Base-by-base conservation (phyloP, 208 protist genomes). In the Wallacemonas sp. region DNA sequence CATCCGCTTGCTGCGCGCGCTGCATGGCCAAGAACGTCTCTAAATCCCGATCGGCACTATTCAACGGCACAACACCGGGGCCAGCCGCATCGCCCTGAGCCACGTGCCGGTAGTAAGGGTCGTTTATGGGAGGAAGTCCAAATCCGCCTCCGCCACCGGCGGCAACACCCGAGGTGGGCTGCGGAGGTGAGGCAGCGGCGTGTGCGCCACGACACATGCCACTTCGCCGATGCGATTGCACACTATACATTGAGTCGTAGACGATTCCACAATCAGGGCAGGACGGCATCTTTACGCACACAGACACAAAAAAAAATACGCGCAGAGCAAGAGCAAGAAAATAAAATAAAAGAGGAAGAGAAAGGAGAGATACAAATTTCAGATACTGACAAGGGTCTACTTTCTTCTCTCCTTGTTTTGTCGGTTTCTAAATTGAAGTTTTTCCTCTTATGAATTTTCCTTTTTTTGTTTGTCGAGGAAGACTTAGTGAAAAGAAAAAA, bases 201-300 rank as follows among this genome's bases (percentile, higher is more conserved):
- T 26, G 45, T 6, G 17, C 28, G 5, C n/a, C 24, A 14, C 51
- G 51, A 21, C 70, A 75, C 5, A 41, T 2, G 30, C 75, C 71
- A 34, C 53, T 59, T 1, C 62, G 60, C 1, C 73, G 73, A 45
- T 85, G 79, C 3, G 58, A 26, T 15, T 77, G 74, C 1, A 85
- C 46, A 42, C 70, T 66, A 49, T 74, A 66, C 26, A 72, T 56
- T 36, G 62, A 67, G 42, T 75, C 75, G 28, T 72, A 85, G 28
- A 79, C 51, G n/a, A 81, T 47, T 2, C 79, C 79, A 28, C 79
- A 85, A n/a, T 85, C 69, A 1, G 75, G 79, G 47, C 79, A 85
- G 22, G 70, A 14, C 12, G 74, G 79, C 79, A 84, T 84, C 15
- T 17, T 14, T 41, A 14, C 6, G 36, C 9, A 41, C 6, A 41